A percentile compares a stretch with the other conserved stretches of the same genome.
These are phyloP conservation scores for Emmonsiellopsis sp. DNA, from an alignment of 2,329 filamentous ascomycete genomes.

Conservation along the genomic window DNA sequence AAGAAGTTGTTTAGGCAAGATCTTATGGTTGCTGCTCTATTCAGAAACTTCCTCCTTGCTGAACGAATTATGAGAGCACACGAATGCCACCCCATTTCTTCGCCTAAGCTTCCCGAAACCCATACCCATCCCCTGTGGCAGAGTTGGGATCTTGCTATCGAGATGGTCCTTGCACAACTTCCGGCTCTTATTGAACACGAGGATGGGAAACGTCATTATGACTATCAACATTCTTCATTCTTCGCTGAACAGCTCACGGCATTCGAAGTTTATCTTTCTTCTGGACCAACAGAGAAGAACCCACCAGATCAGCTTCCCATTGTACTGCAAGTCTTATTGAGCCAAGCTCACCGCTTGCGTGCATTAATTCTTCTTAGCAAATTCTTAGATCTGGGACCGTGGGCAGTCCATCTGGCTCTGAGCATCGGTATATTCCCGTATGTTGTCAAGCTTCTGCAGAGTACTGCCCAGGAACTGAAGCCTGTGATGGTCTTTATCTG, in stretches of 20 bases:
- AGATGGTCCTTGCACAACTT: conserved; percentile 85
- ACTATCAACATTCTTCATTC: conserved; percentile 90
- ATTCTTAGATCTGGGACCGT: conserved; percentile 90
- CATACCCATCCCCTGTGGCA: conserved; percentile 93
- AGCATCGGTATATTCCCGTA: conserved; percentile 99
- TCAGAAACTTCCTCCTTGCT: conserved; percentile 88
- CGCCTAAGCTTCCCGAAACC: conserved; percentile 84
- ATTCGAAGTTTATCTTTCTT: conserved; percentile 87
- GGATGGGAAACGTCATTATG: conserved; percentile 67
- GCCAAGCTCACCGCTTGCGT: conserved; percentile 85
- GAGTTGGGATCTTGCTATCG: conserved; percentile 94
- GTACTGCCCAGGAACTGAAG: conserved; percentile 86
- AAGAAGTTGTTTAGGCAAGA: conserved; percentile 97
- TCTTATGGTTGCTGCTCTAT: conserved; percentile 96
- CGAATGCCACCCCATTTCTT: conserved; percentile 89
- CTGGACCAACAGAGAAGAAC: conserved; percentile 73
- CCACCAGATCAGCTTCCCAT: conserved; percentile 93
- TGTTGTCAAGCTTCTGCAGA: conserved; percentile 93
- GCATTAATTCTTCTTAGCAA: conserved; percentile 86
- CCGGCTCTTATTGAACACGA: conserved; percentile 71
- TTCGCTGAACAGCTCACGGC: conserved; percentile 96
- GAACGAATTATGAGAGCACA: conserved; percentile 96
- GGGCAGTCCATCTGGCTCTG: conserved; percentile 95
- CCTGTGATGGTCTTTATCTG: conserved; percentile 99
- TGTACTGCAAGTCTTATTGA: conserved; percentile 88